Base-by-base conservation (phyloP, 768 basidiomycete species). In the Pilatotrama ljubarskyi region DNA sequence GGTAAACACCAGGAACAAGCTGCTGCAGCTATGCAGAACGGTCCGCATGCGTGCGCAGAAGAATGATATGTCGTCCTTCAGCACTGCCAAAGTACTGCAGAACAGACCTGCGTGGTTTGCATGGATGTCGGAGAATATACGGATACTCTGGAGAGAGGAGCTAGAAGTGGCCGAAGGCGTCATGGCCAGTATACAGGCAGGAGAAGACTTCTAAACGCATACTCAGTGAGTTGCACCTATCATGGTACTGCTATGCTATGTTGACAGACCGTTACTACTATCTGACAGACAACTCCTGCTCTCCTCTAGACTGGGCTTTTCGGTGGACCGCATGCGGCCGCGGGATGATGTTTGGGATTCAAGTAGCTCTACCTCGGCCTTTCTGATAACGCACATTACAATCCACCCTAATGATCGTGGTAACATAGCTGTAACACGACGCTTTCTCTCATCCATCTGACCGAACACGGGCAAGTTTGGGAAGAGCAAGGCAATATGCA, bases 81-180 rank as follows among this genome's bases (percentile, higher is more conserved):
- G 15, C 22, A 22, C 35, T 3, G 36, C 20, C 15, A 20, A 15
- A 2, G 1, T 22, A 11, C 32, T 51, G 10, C 9, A 47, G 17
- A 47, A 44, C 25, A 25, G 25, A 3, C 51, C 50, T 10, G 58
- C 46, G 2, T 78, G 80, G 78, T 58, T 61, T 11, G 37, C 24
- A 11, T 76, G 75, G 74, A 73, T 74, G 69, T 40, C 63, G n/a
- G 68, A 62, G 18, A 78, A 75, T 47, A 76, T 90, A n/a, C 67
- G 56, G 53, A 65, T 66, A 2, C 70, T 92, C 17, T 91, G 88
- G 88, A 62, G 64, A 37, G 90, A 92, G 68, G 85, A 90, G 59
- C 22, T 72, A 6, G 69, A 73, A 51, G 84, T 90, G 5, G 82
- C 84, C 7, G 61, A 58, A 24, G 78, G 72, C 5, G 82, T 90